Evolutionary conservation across 2,329 filamentous ascomycete species (phyloP).

Genomic region (Colletotrichum sp.): DNA sequence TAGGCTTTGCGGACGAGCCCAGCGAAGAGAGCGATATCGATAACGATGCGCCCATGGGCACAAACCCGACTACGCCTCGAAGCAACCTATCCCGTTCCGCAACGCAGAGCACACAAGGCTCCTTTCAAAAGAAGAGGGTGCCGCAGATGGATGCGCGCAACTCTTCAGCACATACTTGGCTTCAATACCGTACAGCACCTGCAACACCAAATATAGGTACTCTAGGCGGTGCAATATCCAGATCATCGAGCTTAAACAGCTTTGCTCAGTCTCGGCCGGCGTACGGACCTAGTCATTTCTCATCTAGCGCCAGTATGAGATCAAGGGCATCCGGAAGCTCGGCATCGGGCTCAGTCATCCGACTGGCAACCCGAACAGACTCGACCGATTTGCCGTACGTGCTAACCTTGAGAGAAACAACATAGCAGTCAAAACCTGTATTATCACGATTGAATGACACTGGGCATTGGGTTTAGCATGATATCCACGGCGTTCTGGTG

Average conservation of each 20-base stretch:
- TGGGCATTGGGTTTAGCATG: slow-evolving; percentile 1
- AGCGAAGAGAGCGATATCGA: slow-evolving; percentile 48
- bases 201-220: slow-evolving; percentile 54
- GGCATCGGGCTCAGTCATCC: slow-evolving; percentile 48
- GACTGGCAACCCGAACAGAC: slow-evolving; percentile 46
- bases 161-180: slow-evolving; percentile 49
- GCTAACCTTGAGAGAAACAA: slow-evolving; percentile 23
- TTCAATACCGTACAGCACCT: slow-evolving; percentile 56
- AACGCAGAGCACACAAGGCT: slow-evolving; percentile 36
- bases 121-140: slow-evolving; percentile 20
- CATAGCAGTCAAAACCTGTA: slow-evolving; percentile 2
- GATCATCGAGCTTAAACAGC: slow-evolving; percentile 40
- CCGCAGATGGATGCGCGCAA: slow-evolving; percentile 37
- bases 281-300: slow-evolving; percentile 40
- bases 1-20: slow-evolving; percentile 39
- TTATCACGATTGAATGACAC: slow-evolving; percentile 16
- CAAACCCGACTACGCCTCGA: slow-evolving; percentile 45
- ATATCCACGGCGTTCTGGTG: slow-evolving; percentile 19
- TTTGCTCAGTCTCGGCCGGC: slow-evolving; percentile 48
- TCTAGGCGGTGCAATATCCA: slow-evolving; percentile 39
- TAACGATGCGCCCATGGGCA: slow-evolving; percentile 48
- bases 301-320: slow-evolving; percentile 44
- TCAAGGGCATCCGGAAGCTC: slow-evolving; percentile 40
- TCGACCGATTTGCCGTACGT: slow-evolving; percentile 38
- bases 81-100: slow-evolving; percentile 32